Evolutionary conservation across 1,284 basidiomycete genomes (phyloP).

Genomic region (Cutaneotrichosporon cyanovorans): DNA sequence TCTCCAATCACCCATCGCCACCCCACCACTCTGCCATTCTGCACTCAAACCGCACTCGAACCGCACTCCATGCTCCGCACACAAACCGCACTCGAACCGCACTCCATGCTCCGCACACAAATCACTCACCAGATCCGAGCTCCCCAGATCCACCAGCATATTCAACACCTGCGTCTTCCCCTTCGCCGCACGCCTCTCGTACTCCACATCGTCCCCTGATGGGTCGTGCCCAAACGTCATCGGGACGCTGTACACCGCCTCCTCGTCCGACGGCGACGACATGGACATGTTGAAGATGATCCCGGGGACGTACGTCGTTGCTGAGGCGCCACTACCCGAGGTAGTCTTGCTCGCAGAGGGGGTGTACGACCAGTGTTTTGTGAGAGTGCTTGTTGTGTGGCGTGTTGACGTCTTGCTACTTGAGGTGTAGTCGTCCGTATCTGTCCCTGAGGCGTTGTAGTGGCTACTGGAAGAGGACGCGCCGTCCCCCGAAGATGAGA

Average conservation of each 20-base stretch:
- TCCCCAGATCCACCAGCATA: conserved; percentile 43
- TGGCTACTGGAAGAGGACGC: background rate
- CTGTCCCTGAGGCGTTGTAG: background rate
- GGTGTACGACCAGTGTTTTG: conserved; percentile 14
- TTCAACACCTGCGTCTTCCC: conserved; percentile 28
- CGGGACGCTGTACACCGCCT: conserved; percentile 34
- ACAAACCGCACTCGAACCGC: too few species aligned
- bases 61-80: too few species aligned
- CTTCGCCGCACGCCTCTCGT: too few species aligned
- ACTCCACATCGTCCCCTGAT: too few species aligned
- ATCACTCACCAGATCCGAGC: conserved; percentile 43
- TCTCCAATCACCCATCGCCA: too few species aligned
- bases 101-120: too few species aligned
- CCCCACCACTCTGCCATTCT: too few species aligned
- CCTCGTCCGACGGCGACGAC: conserved; percentile 24
- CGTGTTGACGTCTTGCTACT: too few species aligned
- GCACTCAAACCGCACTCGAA: too few species aligned
- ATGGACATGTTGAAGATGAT: conserved; percentile 32
- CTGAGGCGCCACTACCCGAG: conserved; percentile 7
- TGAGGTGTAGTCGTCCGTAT: background rate
- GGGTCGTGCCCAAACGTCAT: conserved; percentile 32
- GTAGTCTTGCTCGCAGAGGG: conserved; percentile 10
- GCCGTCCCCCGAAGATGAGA: too few species aligned
- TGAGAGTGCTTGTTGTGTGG: background rate
- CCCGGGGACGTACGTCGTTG: conserved; percentile 32